A percentile compares a stretch with the other conserved stretches of the same genome.
These are phyloP conservation scores for Colletotrichum sp. DNA, from an alignment of 2,329 filamentous ascomycete genomes.

Conservation along the genomic window DNA sequence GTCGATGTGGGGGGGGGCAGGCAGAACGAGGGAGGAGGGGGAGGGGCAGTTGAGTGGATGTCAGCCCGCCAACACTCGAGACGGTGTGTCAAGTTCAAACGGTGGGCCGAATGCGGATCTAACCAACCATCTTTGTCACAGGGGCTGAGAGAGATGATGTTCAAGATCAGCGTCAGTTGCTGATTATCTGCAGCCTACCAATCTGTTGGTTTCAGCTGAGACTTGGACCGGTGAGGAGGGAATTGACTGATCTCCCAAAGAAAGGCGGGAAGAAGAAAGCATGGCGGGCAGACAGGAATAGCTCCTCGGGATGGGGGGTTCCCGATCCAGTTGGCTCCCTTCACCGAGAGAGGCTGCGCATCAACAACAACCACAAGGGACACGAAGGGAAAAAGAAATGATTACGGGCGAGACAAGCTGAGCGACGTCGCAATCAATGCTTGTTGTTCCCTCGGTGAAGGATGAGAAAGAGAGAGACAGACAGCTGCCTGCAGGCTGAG, in stretches of 20 bases:
- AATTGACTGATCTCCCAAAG: not conserved
- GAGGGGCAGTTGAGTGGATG: not conserved
- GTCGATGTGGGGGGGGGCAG: not conserved
- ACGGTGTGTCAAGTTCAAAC: not conserved
- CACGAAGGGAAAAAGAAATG: not conserved
- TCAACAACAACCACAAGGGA: not conserved
- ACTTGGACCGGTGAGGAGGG: not conserved
- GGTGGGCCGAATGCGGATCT: not conserved
- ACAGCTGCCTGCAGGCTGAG: not conserved
- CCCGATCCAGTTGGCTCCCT: not conserved
- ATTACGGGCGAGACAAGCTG: not conserved
- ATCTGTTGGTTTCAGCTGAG: not conserved
- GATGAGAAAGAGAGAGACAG: not conserved
- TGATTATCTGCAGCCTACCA: not conserved
- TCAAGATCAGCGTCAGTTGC: not conserved
- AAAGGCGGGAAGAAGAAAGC: not conserved
- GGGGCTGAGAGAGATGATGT: not conserved
- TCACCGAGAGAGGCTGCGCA: not conserved
- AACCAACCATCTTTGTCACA: not conserved
- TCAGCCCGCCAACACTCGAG: not conserved
- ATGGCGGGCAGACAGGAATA: not conserved
- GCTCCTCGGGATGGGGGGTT: not conserved
- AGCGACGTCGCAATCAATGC: not conserved
- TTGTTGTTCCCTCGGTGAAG: not conserved
- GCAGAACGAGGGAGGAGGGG: not conserved